These are phyloP conservation scores for Russula olivacea DNA, from an alignment of 768 basidiomycete genomes.

Conservation along the genomic window DNA sequence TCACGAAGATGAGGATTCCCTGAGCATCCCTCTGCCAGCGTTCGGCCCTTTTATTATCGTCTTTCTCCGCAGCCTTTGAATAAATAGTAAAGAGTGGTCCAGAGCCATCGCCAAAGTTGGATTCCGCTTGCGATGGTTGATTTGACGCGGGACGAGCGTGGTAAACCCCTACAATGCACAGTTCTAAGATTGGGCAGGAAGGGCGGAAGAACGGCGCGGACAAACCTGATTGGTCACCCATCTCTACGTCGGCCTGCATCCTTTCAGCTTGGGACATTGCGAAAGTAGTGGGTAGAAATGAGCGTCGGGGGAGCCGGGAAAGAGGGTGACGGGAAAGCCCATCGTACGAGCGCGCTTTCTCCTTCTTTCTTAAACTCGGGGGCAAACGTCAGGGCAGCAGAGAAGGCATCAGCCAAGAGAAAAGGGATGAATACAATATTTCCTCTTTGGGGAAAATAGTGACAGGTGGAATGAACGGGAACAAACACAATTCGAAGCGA, in stretches of 20 bases:
- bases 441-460: neutral
- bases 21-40: constrained; percentile 1
- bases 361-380: neutral
- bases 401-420: neutral
- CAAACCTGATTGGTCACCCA: neutral
- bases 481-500: neutral
- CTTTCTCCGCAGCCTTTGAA: neutral
- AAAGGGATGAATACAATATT: neutral
- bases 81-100: neutral
- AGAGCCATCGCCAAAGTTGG: neutral
- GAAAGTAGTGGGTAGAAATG: neutral
- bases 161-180: neutral
- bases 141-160: neutral
- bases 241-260: neutral
- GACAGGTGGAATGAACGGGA: neutral
- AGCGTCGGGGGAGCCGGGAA: neutral
- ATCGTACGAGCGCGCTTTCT: neutral
- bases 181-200: neutral
- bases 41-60: neutral
- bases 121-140: neutral
- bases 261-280: neutral
- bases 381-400: neutral
- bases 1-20: neutral
- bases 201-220: neutral
- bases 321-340: neutral